These are phyloP conservation scores for Alternaria gaisen DNA, from an alignment of 2,329 filamentous ascomycete species.

Conservation along the genomic window DNA sequence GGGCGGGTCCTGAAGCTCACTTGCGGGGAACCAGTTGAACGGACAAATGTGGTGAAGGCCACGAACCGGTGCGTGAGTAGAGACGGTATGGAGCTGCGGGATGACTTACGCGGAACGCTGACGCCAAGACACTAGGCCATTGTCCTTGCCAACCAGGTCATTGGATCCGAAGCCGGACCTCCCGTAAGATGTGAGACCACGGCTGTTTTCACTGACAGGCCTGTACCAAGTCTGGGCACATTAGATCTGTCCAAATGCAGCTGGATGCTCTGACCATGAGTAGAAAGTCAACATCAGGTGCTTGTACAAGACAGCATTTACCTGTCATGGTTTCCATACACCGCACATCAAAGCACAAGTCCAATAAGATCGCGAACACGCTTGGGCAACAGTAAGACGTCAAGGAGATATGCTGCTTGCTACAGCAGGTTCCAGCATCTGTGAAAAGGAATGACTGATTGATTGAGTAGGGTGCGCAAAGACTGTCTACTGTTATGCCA, in stretches of 20 bases:
- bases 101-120: conserved; percentile 3
- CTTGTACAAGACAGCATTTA: neutral
- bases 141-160: neutral
- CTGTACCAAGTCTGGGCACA: neutral
- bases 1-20: neutral
- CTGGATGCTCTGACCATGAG: neutral
- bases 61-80: neutral
- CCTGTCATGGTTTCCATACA: neutral
- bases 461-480: conserved; percentile 9
- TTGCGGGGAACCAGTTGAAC: neutral
- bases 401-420: neutral
- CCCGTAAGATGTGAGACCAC: neutral
- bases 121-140: neutral
- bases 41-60: neutral
- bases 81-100: neutral
- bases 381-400: too few species aligned
- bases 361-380: too few species aligned
- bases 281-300: neutral
- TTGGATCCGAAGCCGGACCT: neutral
- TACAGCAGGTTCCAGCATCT: neutral
- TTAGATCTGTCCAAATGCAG: neutral
- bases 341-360: too few species aligned
- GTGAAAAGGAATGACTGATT: neutral
- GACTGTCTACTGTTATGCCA: neutral
- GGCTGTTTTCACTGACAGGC: neutral